Evolutionary conservation across 257 asterid species (phyloP).

Genomic region (Leonotis leonurus): DNA sequence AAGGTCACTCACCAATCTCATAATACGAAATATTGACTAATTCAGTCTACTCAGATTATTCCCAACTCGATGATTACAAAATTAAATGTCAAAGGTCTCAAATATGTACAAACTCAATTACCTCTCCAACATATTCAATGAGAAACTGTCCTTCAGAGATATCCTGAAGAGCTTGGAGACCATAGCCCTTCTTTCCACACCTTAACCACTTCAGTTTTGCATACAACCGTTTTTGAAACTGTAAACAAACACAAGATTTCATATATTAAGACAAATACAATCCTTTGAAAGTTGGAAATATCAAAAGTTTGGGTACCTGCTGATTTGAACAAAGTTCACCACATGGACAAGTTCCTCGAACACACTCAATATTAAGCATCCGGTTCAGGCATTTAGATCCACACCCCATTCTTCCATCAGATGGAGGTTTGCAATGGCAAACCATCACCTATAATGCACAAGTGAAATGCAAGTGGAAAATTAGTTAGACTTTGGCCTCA

Average conservation of each 20-base stretch:
- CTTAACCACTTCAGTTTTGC: slow-evolving; percentile 58
- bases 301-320: slow-evolving; percentile 41
- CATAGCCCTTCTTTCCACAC: slow-evolving; percentile 94
- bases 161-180: slow-evolving; percentile 66
- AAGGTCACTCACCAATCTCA: not conserved
- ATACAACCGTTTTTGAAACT: slow-evolving; percentile 82
- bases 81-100: not conserved
- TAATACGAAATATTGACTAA: slow-evolving; percentile 8
- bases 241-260: slow-evolving; percentile 26
- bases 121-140: slow-evolving; percentile 97
- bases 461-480: not conserved
- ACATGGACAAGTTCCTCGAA: slow-evolving; percentile 78
- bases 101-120: slow-evolving; percentile 24
- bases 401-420: slow-evolving; percentile 74
- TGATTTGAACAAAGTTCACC: slow-evolving; percentile 84
- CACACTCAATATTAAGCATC: slow-evolving; percentile 87
- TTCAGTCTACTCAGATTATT: slow-evolving; percentile 6
- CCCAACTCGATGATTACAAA: slow-evolving; percentile 6
- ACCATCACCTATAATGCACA: slow-evolving; percentile 69
- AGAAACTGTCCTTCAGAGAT: slow-evolving; percentile 75
- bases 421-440: slow-evolving; percentile 80
- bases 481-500: not conserved
- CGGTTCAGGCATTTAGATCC: slow-evolving; percentile 75
- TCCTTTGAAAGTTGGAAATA: not conserved
- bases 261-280: not conserved